Base-by-base conservation (phyloP, 768 basidiomycete species). In the Psilocybe subaeruginosa region DNA sequence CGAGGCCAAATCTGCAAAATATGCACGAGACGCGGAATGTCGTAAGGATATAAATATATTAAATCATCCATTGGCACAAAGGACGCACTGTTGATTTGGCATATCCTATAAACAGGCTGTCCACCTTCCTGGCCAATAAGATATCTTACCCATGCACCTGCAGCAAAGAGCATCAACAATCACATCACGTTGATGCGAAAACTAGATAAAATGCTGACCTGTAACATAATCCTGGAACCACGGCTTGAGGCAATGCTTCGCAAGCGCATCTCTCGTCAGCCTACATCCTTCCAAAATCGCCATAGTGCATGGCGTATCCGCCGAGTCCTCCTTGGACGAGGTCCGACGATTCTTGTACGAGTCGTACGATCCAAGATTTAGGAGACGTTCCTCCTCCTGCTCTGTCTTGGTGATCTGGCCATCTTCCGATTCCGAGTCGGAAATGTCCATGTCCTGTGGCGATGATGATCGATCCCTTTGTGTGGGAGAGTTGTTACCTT, bases 111-210 rank as follows among this genome's bases (percentile, higher is more conserved):
- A 19, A 91, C 83, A 16, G 83, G 80, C 55, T 78, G 66, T 5
- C 81, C 78, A 8, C 76, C 71, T 46, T 92, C 88, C 1, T 77
- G 66, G 0, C 92, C 93, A 64, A 96, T 87, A 41, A 92, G 78
- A 69, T 92, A 91, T 41, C 96, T 85, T 8, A 99, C 94, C 86
- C 89, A 99, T 27, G 86, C 85, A 49, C 90, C 95, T 95, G 64
- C 3, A 39, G 14, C 41, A 43, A 43, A 43, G n/a, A 43, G 14
- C 56, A 37, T 46, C 31, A 33, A 19, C 48, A 43, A 39, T 27
- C 17, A 30, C 43, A 17, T 54, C 64, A 35, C 11, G 63, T 19
- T 35, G 48, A 65, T 39, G 64, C 16, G 8, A 35, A 51, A 12
- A 56, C 19, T 63, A 49, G 23, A 52, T 3, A 50, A 46, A 33